phyloP scores from a whole-genome alignment of 148 eudicot genomes.

The Spergularia marina region DNA sequence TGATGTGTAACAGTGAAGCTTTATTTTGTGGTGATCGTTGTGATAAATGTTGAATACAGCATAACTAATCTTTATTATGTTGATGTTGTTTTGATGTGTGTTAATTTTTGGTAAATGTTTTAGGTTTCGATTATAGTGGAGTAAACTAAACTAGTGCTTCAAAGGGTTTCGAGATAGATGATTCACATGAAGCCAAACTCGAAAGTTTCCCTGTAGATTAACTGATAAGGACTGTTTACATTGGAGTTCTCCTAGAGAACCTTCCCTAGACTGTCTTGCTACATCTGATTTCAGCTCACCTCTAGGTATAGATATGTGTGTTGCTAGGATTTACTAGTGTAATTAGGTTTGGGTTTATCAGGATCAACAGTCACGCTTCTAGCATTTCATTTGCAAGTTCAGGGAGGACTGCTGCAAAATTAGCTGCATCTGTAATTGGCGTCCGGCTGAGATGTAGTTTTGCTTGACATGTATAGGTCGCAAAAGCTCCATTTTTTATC shows the following conservation, averaged over 20 bases:
- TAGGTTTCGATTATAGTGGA: neutral
- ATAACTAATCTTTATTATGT: neutral
- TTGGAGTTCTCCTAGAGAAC: too few relatives aligned
- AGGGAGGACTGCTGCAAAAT: too few relatives aligned
- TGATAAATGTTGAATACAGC: neutral
- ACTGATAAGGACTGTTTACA: neutral
- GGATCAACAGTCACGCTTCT: too few relatives aligned
- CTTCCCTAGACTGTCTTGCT: neutral
- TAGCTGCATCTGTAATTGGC: too few relatives aligned
- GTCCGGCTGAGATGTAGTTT: too few relatives aligned
- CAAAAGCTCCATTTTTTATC: too few relatives aligned
- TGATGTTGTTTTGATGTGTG: neutral
- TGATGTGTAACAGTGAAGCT: neutral
- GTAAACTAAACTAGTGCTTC: neutral
- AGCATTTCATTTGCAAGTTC: too few relatives aligned
- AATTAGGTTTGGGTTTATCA: too few relatives aligned
- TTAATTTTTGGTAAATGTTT: neutral
- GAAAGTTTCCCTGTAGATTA: conserved; percentile 4
- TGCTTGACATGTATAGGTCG: too few relatives aligned
- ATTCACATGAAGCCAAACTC: neutral
- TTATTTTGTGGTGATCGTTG: neutral
- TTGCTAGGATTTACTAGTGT: too few relatives aligned
- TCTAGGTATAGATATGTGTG: too few relatives aligned
- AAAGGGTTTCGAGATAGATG: conserved; percentile 1
- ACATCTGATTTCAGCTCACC: conserved; percentile 4